phyloP scores from a whole-genome alignment of 75 land plant genomes.

The Larix kaempferi region DNA sequence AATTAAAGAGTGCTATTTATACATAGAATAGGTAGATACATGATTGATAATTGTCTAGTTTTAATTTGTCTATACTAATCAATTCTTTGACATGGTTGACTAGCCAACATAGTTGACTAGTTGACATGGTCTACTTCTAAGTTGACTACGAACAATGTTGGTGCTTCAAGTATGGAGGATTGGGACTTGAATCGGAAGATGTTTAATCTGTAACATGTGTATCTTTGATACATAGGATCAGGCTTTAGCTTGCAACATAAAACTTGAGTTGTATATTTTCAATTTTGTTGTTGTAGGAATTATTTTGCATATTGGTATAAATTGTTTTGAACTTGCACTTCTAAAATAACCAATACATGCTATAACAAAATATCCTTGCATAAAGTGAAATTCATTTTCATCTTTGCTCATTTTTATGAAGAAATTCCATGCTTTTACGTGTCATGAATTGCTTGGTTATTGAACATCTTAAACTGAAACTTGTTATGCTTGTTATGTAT shows the following conservation, averaged over 20 bases:
- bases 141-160: background rate
- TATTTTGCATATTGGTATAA: background rate
- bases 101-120: too few species aligned
- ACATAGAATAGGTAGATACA: too few species aligned
- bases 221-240: too few species aligned
- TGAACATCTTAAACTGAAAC: background rate
- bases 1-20: too few species aligned
- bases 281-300: background rate
- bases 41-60: too few species aligned
- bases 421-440: background rate
- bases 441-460: background rate
- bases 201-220: background rate
- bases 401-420: background rate
- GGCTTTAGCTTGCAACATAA: too few species aligned
- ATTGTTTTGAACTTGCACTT: background rate
- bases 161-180: background rate
- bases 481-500: slow-evolving; percentile 3
- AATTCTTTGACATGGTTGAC: too few species aligned
- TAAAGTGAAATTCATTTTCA: background rate
- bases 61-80: too few species aligned
- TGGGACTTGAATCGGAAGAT: background rate
- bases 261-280: background rate
- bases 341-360: background rate
- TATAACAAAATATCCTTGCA: background rate
- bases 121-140: too few species aligned